phyloP scores from a whole-genome alignment of 2,329 filamentous ascomycete genomes.

The Fusarium nodosum region DNA sequence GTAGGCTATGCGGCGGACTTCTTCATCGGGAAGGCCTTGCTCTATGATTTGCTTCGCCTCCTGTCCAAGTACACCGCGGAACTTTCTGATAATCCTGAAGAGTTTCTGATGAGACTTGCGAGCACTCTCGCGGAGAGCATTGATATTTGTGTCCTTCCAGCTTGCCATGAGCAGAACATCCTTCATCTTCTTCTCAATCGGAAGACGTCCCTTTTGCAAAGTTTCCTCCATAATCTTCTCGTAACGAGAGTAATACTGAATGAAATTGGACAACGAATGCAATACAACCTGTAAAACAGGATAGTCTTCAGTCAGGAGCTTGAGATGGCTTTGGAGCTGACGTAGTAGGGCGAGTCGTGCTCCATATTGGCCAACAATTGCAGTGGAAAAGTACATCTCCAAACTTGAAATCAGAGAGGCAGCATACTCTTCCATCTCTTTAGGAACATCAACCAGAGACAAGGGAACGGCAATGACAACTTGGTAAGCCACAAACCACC shows the following conservation, averaged over 20 bases:
- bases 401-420: constrained; percentile 80
- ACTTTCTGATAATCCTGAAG: constrained; percentile 92
- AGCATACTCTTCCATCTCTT: constrained; percentile 73
- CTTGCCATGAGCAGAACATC: constrained; percentile 93
- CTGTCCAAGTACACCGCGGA: constrained; percentile 81
- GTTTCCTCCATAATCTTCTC: constrained; percentile 73
- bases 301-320: constrained; percentile 71
- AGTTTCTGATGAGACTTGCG: constrained; percentile 91
- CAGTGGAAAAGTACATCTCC: constrained; percentile 81
- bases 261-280: constrained; percentile 79
- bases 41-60: constrained; percentile 76
- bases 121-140: constrained; percentile 88
- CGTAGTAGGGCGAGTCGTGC: constrained; percentile 78
- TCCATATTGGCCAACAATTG: constrained; percentile 84
- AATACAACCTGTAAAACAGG: constrained; percentile 70
- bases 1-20: constrained; percentile 36
- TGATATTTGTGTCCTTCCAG: constrained; percentile 98
- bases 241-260: constrained; percentile 80
- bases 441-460: constrained; percentile 70
- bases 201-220: constrained; percentile 75
- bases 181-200: constrained; percentile 91
- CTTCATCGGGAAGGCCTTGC: constrained; percentile 70
- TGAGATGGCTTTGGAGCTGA: constrained; percentile 75
- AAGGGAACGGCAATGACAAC: constrained; percentile 83
- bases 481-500: constrained; percentile 98